These are phyloP conservation scores for Wickerhamomyces pijperi DNA, from an alignment of 805 yeast species.

Conservation along the genomic window DNA sequence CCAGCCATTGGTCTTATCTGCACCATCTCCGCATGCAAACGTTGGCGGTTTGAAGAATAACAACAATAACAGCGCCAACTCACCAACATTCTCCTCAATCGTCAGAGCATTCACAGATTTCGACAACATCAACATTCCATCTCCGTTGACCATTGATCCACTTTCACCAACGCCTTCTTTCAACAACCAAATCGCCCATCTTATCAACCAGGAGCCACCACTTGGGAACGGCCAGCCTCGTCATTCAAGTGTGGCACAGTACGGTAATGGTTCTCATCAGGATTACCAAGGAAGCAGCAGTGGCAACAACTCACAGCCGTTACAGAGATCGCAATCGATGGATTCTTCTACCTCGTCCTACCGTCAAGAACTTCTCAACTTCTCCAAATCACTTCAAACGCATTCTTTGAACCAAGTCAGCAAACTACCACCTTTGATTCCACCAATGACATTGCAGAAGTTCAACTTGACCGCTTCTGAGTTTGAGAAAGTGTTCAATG, in stretches of 20 bases:
- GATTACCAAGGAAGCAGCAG: background rate
- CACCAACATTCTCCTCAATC: slow-evolving; percentile 12
- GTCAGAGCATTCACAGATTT: slow-evolving; percentile 17
- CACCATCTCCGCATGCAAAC: background rate
- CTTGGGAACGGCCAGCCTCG: too few species aligned
- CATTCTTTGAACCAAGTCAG: slow-evolving; percentile 1
- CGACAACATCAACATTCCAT: slow-evolving; percentile 10
- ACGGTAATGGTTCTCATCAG: too few species aligned
- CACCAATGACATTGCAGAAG: background rate
- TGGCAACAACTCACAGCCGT: background rate
- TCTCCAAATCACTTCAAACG: slow-evolving; percentile 7
- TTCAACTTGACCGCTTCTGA: slow-evolving; percentile 1
- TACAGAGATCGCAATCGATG: slow-evolving; percentile 10
- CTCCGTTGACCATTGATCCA: slow-evolving; percentile 12
- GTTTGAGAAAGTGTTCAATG: slow-evolving; percentile 16
- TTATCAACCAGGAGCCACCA: background rate
- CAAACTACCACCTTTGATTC: background rate
- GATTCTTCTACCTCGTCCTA: slow-evolving; percentile 16
- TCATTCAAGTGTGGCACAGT: too few species aligned
- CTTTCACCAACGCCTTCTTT: slow-evolving; percentile 2
- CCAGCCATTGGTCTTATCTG: background rate
- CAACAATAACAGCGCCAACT: too few species aligned
- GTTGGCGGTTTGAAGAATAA: too few species aligned
- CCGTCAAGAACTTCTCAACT: slow-evolving; percentile 10
- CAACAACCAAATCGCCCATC: background rate